Base-by-base conservation (phyloP, 202 grass and related monocot genomes). In the Panicum hallii region DNA sequence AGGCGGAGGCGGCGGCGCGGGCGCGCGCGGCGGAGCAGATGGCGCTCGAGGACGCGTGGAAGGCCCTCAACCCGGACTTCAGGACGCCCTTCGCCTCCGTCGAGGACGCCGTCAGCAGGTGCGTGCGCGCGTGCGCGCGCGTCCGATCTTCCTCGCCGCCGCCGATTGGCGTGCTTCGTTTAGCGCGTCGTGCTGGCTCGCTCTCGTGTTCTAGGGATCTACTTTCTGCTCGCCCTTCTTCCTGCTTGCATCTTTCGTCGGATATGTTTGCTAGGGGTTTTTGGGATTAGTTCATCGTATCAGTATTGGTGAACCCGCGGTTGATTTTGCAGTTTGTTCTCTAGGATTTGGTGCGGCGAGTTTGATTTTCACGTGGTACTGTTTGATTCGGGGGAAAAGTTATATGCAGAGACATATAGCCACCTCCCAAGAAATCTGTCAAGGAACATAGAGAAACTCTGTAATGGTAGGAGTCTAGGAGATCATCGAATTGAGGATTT, bases 81-180 rank as follows among this genome's bases (percentile, higher is more conserved):
- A 83, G 11, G 67, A 89, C 90, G 45, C 91, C 95, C 48, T 98
- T 98, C 71, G 49, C 91, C 75, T 95, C 95, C 70, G 72, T 98
- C 63, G 93, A 98, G 86, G 95, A 98, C 70, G 95, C 95, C 20
- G 86, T 95, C 46, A 90, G 80, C 78, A 98, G 95, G 95, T 98
- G 69, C 58, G 52, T 16, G 66, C 26, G 28, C 15, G 7, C 26
- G 34, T n/a, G 26, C 26, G 26, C 26, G 26, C 15, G 0, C 16
- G 1, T 13, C 23, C 60, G 5, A 11, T 54, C 79, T 70, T 50
- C 72, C 72, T 43, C 50, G 22, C 23, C 52, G 20, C 6, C 44
- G 53, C 16, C 64, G 40, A 22, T 14, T 6, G 6, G 11, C 47
- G 3, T 58, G 7, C 9, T 61, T 28, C 65, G 16, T 52, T 54